Percentiles rank a stretch among this genome's conserved stretches.
These are phyloP conservation scores for Spiraea crenata DNA, from an alignment of 331 rosid species.

Conservation along the genomic window DNA sequence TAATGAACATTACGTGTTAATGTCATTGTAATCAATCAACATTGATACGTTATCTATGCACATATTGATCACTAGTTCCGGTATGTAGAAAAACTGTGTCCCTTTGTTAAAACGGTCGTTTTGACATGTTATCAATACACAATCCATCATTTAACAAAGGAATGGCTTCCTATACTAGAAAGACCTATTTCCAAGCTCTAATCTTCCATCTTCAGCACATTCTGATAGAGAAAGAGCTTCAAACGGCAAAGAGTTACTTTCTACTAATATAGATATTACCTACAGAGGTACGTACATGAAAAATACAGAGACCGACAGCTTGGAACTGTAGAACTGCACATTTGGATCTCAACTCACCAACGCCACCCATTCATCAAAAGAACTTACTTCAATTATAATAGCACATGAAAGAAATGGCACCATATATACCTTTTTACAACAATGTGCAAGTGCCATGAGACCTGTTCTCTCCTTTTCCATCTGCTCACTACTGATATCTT, in stretches of 20 bases:
- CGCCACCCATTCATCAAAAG: background rate
- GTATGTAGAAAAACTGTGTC: too few relatives aligned
- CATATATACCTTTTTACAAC: slow-evolving; percentile 33
- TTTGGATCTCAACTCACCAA: slow-evolving; percentile 7
- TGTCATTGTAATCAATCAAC: too few relatives aligned
- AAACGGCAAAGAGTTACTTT: background rate
- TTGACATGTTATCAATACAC: too few relatives aligned
- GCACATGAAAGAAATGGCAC: slow-evolving; percentile 1
- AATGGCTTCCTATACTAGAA: too few relatives aligned
- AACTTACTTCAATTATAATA: background rate
- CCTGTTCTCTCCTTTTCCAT: slow-evolving; percentile 15
- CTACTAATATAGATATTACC: background rate
- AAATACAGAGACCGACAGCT: background rate
- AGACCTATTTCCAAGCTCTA: too few relatives aligned
- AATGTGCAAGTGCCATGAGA: slow-evolving; percentile 28
- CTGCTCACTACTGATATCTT: slow-evolving; percentile 17
- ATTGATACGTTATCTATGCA: too few relatives aligned
- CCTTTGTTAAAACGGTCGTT: too few relatives aligned
- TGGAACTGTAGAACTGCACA: slow-evolving; percentile 4
- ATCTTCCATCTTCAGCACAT: too few relatives aligned
- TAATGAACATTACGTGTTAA: too few relatives aligned
- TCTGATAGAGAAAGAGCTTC: background rate
- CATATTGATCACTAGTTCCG: too few relatives aligned
- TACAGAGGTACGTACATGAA: slow-evolving; percentile 5
- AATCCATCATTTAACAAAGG: too few relatives aligned